phyloP scores from a whole-genome alignment of 495 filamentous ascomycete species.

The Lophium mytilinum region DNA sequence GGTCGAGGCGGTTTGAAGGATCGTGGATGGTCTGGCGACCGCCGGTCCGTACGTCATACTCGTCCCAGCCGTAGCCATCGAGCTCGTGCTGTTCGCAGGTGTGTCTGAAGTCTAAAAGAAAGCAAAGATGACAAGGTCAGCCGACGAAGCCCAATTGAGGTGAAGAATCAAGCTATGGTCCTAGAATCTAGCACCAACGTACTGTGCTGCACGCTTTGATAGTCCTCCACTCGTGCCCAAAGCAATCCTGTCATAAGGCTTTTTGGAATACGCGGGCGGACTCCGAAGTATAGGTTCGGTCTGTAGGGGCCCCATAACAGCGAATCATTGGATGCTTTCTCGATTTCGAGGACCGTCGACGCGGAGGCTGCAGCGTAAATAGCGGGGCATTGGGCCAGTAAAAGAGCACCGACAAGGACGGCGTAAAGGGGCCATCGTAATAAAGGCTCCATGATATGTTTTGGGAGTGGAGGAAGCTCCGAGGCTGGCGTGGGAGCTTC shows the following conservation, averaged over 20 bases:
- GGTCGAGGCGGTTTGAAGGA: slow-evolving; percentile 73
- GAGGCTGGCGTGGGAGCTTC: background rate
- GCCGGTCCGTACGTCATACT: slow-evolving; percentile 82
- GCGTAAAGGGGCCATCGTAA: background rate
- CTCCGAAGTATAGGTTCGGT: slow-evolving; percentile 92
- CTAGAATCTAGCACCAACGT: slow-evolving; percentile 30
- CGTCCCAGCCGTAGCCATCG: slow-evolving; percentile 94
- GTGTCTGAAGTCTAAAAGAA: slow-evolving; percentile 77
- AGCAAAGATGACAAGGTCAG: slow-evolving; percentile 43
- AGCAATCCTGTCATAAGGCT: slow-evolving; percentile 77
- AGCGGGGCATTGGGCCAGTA: slow-evolving; percentile 2
- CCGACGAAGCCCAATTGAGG: background rate
- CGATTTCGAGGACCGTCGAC: slow-evolving; percentile 24
- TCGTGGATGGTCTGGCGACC: slow-evolving; percentile 88
- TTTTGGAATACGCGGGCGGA: slow-evolving; percentile 78
- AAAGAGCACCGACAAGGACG: background rate
- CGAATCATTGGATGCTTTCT: slow-evolving; percentile 63
- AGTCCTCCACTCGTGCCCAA: slow-evolving; percentile 85
- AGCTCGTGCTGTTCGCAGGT: slow-evolving; percentile 97
- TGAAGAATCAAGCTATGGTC: background rate
- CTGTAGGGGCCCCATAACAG: slow-evolving; percentile 95
- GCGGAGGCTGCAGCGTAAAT: slow-evolving; percentile 1
- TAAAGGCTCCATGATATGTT: background rate
- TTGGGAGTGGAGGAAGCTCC: background rate
- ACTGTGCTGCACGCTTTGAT: slow-evolving; percentile 70